A percentile compares a stretch with the other conserved stretches of the same genome.
Conservation (phyloP, 2,329 filamentous ascomycete genomes). For the Hypoxylon sp. region DNA sequence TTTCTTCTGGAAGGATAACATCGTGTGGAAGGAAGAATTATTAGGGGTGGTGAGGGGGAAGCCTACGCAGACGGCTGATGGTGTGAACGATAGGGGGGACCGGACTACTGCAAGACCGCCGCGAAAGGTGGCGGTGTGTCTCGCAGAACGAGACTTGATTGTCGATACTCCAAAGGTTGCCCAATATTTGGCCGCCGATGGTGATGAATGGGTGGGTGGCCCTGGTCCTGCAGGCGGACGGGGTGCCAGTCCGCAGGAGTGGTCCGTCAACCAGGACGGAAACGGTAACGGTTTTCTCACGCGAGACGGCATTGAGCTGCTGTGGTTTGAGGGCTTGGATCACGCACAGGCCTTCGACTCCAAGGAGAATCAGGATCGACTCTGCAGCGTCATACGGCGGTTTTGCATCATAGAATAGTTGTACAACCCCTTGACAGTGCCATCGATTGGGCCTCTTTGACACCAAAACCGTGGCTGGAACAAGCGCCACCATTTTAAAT, state of each 20-base stretch:
- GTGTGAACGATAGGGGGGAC: slow-evolving; percentile 25
- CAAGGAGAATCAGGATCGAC: slow-evolving; percentile 42
- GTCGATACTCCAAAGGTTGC: slow-evolving; percentile 70
- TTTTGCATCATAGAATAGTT: slow-evolving; percentile 45
- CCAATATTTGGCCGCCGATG: slow-evolving; percentile 63
- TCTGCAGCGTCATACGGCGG: slow-evolving; percentile 48
- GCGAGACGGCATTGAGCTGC: slow-evolving; percentile 62
- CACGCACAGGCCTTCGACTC: slow-evolving; percentile 72
- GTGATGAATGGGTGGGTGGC: slow-evolving; percentile 48
- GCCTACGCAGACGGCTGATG: slow-evolving; percentile 16
- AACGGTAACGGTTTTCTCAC: slow-evolving; percentile 40
- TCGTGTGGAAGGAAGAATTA: slow-evolving; percentile 76
- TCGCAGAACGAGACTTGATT: slow-evolving; percentile 73
- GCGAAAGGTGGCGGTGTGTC: slow-evolving; percentile 64
- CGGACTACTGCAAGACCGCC: slow-evolving; percentile 20
- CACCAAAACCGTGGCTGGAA: slow-evolving; percentile 20
- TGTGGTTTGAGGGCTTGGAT: slow-evolving; percentile 71
- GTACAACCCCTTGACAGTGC: slow-evolving; percentile 13
- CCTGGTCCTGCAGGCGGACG: slow-evolving; percentile 23
- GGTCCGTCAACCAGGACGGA: slow-evolving; percentile 42
- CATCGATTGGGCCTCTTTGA: slow-evolving; percentile 28
- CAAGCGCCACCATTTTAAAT: slow-evolving; percentile 16
- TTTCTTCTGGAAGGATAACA: slow-evolving; percentile 79
- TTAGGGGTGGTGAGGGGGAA: slow-evolving; percentile 44
- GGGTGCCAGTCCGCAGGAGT: slow-evolving; percentile 44